Evolutionary conservation across 169 alveolate genomes (phyloP).

Genomic region (Plasmodium adleri): DNA sequence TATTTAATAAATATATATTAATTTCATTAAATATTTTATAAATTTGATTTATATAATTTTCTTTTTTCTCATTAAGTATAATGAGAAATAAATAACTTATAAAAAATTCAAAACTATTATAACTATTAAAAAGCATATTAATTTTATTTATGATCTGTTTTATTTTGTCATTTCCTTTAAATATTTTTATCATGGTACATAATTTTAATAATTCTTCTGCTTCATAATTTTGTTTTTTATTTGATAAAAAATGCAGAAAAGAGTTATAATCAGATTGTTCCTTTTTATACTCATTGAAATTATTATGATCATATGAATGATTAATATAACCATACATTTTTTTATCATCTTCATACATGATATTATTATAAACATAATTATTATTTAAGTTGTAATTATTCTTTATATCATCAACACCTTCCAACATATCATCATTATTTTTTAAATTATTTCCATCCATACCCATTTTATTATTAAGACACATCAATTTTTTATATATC

Average conservation of each 20-base stretch:
- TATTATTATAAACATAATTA: no score
- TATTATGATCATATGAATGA: no score
- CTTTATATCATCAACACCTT: neutral
- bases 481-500: neutral
- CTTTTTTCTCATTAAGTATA: constrained; percentile 10
- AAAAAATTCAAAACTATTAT: constrained; percentile 10
- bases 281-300: neutral
- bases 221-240: constrained; percentile 8
- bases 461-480: no score
- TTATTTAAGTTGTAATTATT: neutral
- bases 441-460: no score
- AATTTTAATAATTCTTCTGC: constrained; percentile 32
- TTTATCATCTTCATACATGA: no score
- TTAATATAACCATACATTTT: no score
- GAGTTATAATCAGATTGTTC: constrained; percentile 14
- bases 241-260: constrained; percentile 19
- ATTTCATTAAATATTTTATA: constrained; percentile 18
- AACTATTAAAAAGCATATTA: constrained; percentile 1
- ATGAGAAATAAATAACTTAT: constrained; percentile 47
- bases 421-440: no score
- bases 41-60: constrained; percentile 2
- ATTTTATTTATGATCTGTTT: constrained; percentile 18
- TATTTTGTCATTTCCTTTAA: neutral
- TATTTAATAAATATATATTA: constrained; percentile 1
- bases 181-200: constrained; percentile 6